phyloP scores from a whole-genome alignment of 2,329 filamentous ascomycete species.

The Didymella sp. region DNA sequence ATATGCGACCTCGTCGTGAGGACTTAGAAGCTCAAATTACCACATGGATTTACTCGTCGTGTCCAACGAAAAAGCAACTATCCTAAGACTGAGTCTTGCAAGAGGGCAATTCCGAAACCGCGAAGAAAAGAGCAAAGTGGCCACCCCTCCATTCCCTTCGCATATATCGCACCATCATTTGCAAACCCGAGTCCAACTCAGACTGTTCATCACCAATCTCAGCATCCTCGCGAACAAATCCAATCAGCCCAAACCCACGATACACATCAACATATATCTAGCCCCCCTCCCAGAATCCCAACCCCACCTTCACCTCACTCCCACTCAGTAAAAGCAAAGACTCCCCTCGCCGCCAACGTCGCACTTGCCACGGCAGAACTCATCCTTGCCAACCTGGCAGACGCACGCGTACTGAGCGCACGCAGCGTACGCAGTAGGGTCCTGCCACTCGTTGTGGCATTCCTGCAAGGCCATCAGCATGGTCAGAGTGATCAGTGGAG shows the following conservation, averaged over 20 bases:
- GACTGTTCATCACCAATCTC: no score
- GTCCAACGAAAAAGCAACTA: no score
- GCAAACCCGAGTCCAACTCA: no score
- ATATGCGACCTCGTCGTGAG: no score
- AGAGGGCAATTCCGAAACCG: no score
- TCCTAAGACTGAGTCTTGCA: no score
- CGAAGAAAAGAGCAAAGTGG: no score
- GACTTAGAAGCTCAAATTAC: no score
- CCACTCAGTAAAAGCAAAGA: neutral
- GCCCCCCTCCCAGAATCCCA: no score
- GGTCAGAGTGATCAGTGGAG: neutral
- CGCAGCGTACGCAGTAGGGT: neutral
- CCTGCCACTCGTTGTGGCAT: neutral
- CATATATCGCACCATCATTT: no score
- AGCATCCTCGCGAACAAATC: neutral
- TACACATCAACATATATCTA: neutral
- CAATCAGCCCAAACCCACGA: neutral
- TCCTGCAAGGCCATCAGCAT: neutral
- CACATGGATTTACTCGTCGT: no score
- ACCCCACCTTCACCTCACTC: neutral
- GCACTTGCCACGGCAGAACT: neutral
- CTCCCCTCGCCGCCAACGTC: neutral
- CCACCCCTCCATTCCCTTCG: no score
- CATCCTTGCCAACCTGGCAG: slow-evolving; percentile 5
- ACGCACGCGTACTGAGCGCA: slow-evolving; percentile 1